Percentiles rank a stretch among this genome's conserved stretches.
Evolutionary conservation across 345 rosid species (phyloP).

Genomic region (Citrus cavaleriei): DNA sequence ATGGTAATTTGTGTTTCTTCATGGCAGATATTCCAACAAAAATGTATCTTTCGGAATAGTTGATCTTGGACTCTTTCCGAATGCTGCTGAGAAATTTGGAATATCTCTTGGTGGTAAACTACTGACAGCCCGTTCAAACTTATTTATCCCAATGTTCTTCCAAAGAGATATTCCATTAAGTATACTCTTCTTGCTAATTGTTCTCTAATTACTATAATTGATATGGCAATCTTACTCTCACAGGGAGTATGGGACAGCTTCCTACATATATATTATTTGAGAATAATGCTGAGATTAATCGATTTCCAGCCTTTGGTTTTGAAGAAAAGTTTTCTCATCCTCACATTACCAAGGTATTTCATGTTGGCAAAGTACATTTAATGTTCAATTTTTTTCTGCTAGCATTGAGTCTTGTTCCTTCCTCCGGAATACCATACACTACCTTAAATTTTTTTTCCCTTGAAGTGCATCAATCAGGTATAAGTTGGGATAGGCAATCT

Average conservation of each 20-base stretch:
- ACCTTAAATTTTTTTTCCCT: neutral
- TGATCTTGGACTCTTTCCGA: slow-evolving; percentile 92
- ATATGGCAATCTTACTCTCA: slow-evolving; percentile 12
- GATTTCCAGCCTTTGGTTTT: slow-evolving; percentile 71
- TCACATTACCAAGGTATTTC: slow-evolving; percentile 64
- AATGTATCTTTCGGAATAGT: slow-evolving; percentile 78
- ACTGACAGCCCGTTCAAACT: neutral
- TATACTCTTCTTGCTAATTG: neutral
- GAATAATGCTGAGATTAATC: slow-evolving; percentile 68
- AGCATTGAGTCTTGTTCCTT: neutral
- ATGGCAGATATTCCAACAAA: slow-evolving; percentile 71
- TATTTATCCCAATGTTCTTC: neutral
- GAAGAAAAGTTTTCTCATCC: slow-evolving; percentile 54
- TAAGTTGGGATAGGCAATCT: neutral
- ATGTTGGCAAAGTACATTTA: neutral
- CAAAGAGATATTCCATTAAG: neutral
- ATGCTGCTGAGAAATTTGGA: slow-evolving; percentile 81
- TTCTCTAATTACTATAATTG: neutral
- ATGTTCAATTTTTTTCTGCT: neutral
- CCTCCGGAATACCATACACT: neutral
- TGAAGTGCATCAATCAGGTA: neutral
- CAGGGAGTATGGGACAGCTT: slow-evolving; percentile 76
- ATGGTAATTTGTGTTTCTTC: slow-evolving; percentile 8
- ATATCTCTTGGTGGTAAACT: slow-evolving; percentile 67
- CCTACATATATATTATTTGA: slow-evolving; percentile 83